phyloP scores from a whole-genome alignment of 176 grass and related monocot genomes.

The Aegilops bicornis region DNA sequence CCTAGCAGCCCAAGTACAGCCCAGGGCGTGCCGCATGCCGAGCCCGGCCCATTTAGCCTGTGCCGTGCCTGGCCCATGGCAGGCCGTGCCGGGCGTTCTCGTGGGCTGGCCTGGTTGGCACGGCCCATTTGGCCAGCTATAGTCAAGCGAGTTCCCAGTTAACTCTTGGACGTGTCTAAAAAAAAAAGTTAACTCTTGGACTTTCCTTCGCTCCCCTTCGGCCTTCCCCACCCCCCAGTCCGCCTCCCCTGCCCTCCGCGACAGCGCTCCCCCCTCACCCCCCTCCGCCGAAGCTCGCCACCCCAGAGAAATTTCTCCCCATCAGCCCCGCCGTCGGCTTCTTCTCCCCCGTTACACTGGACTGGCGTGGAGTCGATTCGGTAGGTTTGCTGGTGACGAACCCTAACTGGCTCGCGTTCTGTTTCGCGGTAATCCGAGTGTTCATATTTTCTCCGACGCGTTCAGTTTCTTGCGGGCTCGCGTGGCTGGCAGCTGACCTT shows the following conservation, averaged over 20 bases:
- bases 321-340: background rate
- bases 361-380: background rate
- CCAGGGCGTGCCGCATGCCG: too few relatives aligned
- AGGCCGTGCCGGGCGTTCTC: too few relatives aligned
- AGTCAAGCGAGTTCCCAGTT: too few relatives aligned
- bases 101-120: too few relatives aligned
- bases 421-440: background rate
- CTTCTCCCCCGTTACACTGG: background rate
- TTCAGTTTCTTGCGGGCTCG: background rate
- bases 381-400: background rate
- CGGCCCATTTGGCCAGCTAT: too few relatives aligned
- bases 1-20: too few relatives aligned
- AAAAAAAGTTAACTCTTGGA: too few relatives aligned
- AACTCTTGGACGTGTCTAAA: too few relatives aligned
- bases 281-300: background rate
- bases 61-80: too few relatives aligned
- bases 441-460: background rate
- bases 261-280: background rate
- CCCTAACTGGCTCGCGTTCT: background rate
- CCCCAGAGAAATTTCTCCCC: background rate
- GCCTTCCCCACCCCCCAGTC: background rate
- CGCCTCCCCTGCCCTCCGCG: background rate
- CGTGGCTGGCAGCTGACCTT: background rate
- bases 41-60: too few relatives aligned
- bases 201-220: too few relatives aligned